Evolutionary conservation across 495 filamentous ascomycete genomes (phyloP), one percentile per base, ranked within the genome.

Genomic region (Tirmania nivea): DNA sequence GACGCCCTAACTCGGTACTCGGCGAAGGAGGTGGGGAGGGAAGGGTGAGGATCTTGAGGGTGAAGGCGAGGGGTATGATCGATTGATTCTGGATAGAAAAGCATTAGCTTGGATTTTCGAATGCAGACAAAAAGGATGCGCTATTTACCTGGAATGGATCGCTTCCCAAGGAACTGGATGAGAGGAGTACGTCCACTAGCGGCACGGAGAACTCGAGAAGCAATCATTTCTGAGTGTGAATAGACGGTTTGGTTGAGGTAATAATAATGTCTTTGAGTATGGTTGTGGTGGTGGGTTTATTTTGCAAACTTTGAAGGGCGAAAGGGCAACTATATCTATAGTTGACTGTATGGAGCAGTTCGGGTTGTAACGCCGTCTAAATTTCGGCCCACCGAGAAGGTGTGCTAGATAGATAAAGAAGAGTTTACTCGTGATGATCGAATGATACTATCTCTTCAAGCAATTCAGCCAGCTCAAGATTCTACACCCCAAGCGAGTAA

Each of bases 121-220:
- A 49, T 56, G 37, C 34, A 49, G 34, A 52, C 50, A 20, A 36
- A 31, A 31, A 31, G 25, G 25, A 31, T 31, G 25, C 25, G 25
- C 25, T 31, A 0, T 31, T 10, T 74, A 94, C 89, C 68, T 59
- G 88, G 89, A 57, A 77, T 71, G 21, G 79, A 72, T 54, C 90
- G 81, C 73, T 86, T 90, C 65, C 90, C 90, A 48, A 96, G 58
- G 71, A 97, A 97, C 57, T 80, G 79, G 64, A 97, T 97, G 68
- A 93, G 70, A 52, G 86, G 86, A 42, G 76, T 81, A 56, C 84
- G 80, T 66, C 76, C 73, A 25, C 2, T 5, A 53, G 71, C 70
- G 59, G 77, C 75, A 60, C 79, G 76, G 55, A 89, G 73, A 59
- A 70, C 74, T 61, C 71, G 70, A 55, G 85, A 82, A 55, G 76